Base-by-base conservation (phyloP, 2,329 filamentous ascomycete genomes). In the Claviceps purpurea region DNA sequence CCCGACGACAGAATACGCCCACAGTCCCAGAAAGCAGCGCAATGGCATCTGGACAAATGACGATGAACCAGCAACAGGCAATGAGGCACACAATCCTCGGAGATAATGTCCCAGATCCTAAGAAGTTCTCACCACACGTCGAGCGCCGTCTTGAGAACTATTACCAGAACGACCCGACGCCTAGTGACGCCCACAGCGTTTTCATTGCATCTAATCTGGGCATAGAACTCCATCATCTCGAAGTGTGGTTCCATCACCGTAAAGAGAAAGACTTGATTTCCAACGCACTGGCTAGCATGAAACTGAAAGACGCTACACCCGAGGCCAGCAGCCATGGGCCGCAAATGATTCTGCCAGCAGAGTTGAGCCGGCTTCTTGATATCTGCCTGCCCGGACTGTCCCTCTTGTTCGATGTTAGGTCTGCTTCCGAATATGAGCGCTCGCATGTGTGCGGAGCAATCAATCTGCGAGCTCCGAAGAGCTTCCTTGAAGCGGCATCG, bases 191-290 rank as follows among this genome's bases (percentile, higher is more conserved):
- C 1, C 70, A 76, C 42, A 72, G 72, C 39, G 75, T 75, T 42
- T 74, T 77, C 59, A 65, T 78, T 43, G 75, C 77, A 10, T 79
- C 76, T 0, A 79, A 74, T 42, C 62, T 79, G 2, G 73, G 74
- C 14, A 71, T 77, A 24, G 74, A 78, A 52, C 68, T 70, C 3
- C 64, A 67, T 47, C 73, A 78, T 55, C 68, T 80, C 30, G 70
- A 76, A 52, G 69, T 76, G 51, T 80, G 77, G 77, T 79, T 78
- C 58, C 70, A 75, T 54, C 73, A 77, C 54, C 72, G 75, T 20
- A 70, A 74, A 34, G 70, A 77, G 49, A 70, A 70, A 48, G 74
- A 77, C 55, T 62, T 68, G 18, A 70, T 74, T 37, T 66, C 65
- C 2, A 66, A 68, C 55, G 71, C 70, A 47, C 63, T 77, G 5